phyloP scores from a whole-genome alignment of 1,284 basidiomycete species.

The Pulchroboletus neoregius region DNA sequence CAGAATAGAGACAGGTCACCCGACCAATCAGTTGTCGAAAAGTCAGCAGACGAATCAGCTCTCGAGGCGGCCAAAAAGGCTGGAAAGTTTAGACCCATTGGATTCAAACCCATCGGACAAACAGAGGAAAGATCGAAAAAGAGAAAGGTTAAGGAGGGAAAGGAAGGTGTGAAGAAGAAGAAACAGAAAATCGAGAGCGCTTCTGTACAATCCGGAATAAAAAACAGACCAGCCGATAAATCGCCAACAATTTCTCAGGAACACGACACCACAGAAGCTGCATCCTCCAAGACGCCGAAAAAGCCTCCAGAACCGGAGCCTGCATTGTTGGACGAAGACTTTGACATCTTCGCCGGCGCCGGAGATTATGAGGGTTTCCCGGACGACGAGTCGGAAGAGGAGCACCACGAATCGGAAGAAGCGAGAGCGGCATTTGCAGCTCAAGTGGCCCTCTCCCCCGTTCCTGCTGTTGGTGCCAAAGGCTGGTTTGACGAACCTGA shows the following conservation, averaged over 20 bases:
- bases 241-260: not conserved
- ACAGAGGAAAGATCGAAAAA: slow-evolving; percentile 52
- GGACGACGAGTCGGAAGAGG: slow-evolving; percentile 45
- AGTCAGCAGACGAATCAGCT: slow-evolving; percentile 29
- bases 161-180: slow-evolving; percentile 44
- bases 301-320: slow-evolving; percentile 15
- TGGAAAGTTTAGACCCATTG: slow-evolving; percentile 78
- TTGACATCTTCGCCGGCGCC: slow-evolving; percentile 82
- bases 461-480: not conserved
- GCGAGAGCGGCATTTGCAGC: not conserved
- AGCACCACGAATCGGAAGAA: slow-evolving; percentile 4
- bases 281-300: slow-evolving; percentile 1
- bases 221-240: slow-evolving; percentile 31
- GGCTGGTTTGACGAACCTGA: slow-evolving; percentile 28
- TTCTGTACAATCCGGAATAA: slow-evolving; percentile 15
- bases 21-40: slow-evolving; percentile 11
- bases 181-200: slow-evolving; percentile 40
- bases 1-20: slow-evolving; percentile 26
- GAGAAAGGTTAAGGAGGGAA: slow-evolving; percentile 44
- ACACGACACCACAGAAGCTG: not conserved
- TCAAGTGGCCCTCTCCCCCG: not conserved
- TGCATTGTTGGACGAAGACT: slow-evolving; percentile 42
- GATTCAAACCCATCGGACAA: slow-evolving; percentile 54
- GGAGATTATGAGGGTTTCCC: slow-evolving; percentile 78
- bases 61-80: slow-evolving; percentile 54